A percentile compares a stretch with the other conserved stretches of the same genome.
Conservation (phyloP, 2,329 filamentous ascomycete genomes). For the Bipolaris zeicola region DNA sequence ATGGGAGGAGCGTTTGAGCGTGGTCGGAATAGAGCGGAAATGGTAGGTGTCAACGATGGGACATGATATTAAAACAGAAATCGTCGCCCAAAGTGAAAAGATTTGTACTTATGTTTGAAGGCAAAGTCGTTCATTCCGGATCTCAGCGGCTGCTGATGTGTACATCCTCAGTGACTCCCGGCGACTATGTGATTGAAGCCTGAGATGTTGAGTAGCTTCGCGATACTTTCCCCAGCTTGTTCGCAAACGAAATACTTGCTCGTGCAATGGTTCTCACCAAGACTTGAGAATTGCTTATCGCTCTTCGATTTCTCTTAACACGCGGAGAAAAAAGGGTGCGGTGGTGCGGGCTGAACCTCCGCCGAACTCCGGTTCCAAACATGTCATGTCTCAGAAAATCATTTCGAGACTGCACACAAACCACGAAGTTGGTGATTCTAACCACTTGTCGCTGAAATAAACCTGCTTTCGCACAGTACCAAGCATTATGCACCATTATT, state of each 20-base stretch:
- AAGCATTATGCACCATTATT: constrained; percentile 13
- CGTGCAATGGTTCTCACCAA: not conserved
- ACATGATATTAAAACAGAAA: not conserved
- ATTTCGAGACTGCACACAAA: not conserved
- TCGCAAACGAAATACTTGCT: not conserved
- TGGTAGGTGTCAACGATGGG: not conserved
- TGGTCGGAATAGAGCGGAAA: not conserved
- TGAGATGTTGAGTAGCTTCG: not conserved
- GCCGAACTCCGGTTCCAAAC: constrained; percentile 22
- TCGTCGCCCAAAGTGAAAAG: not conserved
- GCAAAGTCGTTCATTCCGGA: not conserved
- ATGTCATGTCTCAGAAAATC: constrained; percentile 21
- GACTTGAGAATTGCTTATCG: not conserved
- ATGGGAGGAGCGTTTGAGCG: not conserved
- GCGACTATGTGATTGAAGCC: not conserved
- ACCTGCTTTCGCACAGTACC: constrained; percentile 2
- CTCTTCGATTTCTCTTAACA: not conserved
- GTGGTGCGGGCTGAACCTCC: constrained; percentile 1
- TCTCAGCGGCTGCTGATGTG: not conserved
- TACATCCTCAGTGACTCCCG: too few relatives aligned
- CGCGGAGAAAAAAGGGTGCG: not conserved
- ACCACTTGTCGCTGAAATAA: constrained; percentile 1
- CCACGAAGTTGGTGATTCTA: constrained; percentile 1
- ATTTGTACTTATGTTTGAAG: not conserved
- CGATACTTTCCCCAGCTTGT: not conserved